Evolutionary conservation across 345 rosid species (phyloP).

Genomic region (Jatropha curcas): DNA sequence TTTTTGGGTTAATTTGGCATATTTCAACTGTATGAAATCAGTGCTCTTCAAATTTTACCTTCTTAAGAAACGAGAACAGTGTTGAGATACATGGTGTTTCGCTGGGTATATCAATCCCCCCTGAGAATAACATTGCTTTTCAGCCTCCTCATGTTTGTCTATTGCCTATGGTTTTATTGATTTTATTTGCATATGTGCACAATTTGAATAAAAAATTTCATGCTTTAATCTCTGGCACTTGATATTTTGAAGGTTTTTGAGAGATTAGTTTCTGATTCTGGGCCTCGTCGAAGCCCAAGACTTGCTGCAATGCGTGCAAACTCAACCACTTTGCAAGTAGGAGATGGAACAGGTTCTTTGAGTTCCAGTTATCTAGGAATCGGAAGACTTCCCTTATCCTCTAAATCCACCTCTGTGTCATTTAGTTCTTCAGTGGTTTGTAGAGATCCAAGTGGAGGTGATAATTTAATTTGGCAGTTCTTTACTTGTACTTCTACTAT

Average conservation of each 20-base stretch:
- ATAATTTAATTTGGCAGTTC: constrained; percentile 7
- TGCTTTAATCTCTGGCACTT: not conserved
- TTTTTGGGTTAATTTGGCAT: too few relatives aligned
- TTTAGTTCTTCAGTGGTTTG: constrained; percentile 75
- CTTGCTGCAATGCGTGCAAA: constrained; percentile 64
- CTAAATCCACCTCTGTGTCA: constrained; percentile 65
- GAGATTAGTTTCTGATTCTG: constrained; percentile 92
- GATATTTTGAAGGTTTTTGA: constrained; percentile 65
- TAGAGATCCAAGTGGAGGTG: constrained; percentile 90
- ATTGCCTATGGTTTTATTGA: not conserved
- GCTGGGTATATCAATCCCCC: not conserved
- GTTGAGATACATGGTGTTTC: constrained; percentile 2
- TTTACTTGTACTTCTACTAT: not conserved
- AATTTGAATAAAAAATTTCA: constrained; percentile 1
- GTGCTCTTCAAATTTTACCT: not conserved
- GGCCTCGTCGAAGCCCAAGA: constrained; percentile 78
- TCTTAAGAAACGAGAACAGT: not conserved
- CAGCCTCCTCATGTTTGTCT: not conserved
- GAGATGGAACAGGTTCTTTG: constrained; percentile 63
- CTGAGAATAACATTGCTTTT: not conserved
- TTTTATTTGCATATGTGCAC: not conserved
- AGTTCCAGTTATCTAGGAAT: constrained; percentile 68
- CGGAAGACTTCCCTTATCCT: constrained; percentile 44
- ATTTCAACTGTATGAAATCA: not conserved
- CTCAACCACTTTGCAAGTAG: constrained; percentile 49